Conservation (phyloP, 176 grass and related monocot genomes). For the Coix lacrymajobi region DNA sequence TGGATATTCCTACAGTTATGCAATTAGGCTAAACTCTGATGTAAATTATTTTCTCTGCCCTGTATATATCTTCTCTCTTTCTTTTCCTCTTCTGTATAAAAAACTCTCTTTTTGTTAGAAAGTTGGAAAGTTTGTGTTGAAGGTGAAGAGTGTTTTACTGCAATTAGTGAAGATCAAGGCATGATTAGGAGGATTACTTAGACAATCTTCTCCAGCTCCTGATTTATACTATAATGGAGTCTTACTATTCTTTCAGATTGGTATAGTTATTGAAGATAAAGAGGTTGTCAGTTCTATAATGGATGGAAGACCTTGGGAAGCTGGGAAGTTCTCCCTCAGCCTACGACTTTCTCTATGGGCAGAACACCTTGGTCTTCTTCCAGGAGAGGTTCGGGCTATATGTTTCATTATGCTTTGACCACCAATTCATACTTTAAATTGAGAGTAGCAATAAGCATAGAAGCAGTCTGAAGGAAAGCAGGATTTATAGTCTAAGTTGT, state of each 20-base stretch:
- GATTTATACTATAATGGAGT: background rate
- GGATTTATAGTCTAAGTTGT: background rate
- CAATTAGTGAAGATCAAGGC: background rate
- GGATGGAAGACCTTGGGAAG: constrained; percentile 95
- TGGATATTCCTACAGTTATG: background rate
- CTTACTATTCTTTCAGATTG: constrained; percentile 60
- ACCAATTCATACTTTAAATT: background rate
- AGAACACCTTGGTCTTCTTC: constrained; percentile 93
- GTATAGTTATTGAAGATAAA: constrained; percentile 97
- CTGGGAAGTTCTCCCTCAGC: constrained; percentile 85
- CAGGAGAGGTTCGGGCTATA: constrained; percentile 67
- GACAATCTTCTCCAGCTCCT: background rate
- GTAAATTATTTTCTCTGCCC: background rate
- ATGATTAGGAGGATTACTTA: background rate
- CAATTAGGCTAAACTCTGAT: background rate
- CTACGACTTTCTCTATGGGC: constrained; percentile 82
- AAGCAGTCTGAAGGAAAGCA: background rate
- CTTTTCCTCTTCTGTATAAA: background rate
- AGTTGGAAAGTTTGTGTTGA: background rate
- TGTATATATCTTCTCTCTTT: background rate
- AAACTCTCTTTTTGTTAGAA: background rate
- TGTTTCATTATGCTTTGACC: background rate
- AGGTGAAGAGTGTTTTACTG: background rate
- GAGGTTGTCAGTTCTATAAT: constrained; percentile 82
- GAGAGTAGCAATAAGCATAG: background rate